A percentile compares a stretch with the other conserved stretches of the same genome.
These are phyloP conservation scores for Heritiera fomes DNA, from an alignment of 345 rosid species.

Conservation along the genomic window DNA sequence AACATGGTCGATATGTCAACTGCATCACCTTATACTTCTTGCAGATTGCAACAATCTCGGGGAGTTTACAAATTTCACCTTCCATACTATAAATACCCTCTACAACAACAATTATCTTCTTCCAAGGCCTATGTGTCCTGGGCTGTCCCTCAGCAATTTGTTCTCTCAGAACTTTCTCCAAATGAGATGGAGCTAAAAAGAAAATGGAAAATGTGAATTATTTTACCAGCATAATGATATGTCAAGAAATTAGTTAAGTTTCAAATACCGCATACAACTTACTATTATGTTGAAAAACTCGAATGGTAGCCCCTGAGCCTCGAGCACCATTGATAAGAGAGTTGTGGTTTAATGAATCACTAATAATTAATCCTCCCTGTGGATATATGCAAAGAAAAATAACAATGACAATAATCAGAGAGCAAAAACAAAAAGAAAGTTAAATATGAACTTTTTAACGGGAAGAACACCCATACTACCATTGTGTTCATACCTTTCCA, in stretches of 20 bases:
- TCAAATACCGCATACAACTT: slow-evolving; percentile 31
- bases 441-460: slow-evolving; percentile 4
- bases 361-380: slow-evolving; percentile 87
- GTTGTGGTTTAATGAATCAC: slow-evolving; percentile 96
- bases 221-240: not conserved
- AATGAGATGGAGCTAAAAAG: slow-evolving; percentile 77
- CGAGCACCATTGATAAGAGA: slow-evolving; percentile 96
- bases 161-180: slow-evolving; percentile 90
- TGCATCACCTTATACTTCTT: slow-evolving; percentile 80
- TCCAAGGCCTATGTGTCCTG: slow-evolving; percentile 93
- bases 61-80: slow-evolving; percentile 88
- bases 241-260: not conserved
- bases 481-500: slow-evolving; percentile 59
- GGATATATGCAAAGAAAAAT: slow-evolving; percentile 1
- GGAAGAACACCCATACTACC: not conserved
- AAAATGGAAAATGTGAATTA: slow-evolving; percentile 19
- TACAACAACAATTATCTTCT: slow-evolving; percentile 80
- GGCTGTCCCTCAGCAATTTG: slow-evolving; percentile 96
- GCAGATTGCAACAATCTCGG: slow-evolving; percentile 88
- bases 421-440: slow-evolving; percentile 16
- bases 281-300: slow-evolving; percentile 96
- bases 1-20: not conserved
- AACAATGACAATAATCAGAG: slow-evolving; percentile 10
- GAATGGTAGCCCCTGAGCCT: slow-evolving; percentile 92
- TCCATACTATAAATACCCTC: slow-evolving; percentile 99